Percentiles rank a stretch among this genome's conserved stretches.
Evolutionary conservation across 805 yeast species (phyloP).

Genomic region (Nakazawaea siamensis): DNA sequence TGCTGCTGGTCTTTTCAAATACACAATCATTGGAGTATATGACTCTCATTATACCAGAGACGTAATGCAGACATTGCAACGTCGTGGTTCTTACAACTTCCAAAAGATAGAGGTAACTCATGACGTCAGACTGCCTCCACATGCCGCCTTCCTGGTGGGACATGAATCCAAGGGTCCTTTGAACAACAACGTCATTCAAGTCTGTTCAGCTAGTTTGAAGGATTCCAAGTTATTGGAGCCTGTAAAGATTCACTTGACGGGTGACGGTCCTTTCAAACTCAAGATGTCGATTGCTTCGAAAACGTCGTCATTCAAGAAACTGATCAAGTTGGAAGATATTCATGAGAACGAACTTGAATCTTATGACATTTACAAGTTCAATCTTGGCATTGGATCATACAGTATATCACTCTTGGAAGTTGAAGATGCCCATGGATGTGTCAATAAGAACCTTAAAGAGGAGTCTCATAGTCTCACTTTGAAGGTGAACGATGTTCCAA

Average conservation of each 20-base stretch:
- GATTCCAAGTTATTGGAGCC: constrained; percentile 29
- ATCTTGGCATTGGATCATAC: constrained; percentile 65
- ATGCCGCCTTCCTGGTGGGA: constrained; percentile 23
- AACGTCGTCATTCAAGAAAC: constrained; percentile 43
- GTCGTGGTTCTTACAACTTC: constrained; percentile 16
- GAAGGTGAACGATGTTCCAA: constrained; percentile 71
- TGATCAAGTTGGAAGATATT: constrained; percentile 35
- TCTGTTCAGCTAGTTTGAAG: constrained; percentile 21
- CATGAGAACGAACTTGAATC: constrained; percentile 27
- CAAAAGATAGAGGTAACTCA: constrained; percentile 36
- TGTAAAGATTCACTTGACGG: constrained; percentile 47
- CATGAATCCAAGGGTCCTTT: background rate
- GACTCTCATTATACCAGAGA: constrained; percentile 53
- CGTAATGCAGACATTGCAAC: constrained; percentile 22
- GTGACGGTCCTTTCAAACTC: constrained; percentile 55
- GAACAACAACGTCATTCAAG: constrained; percentile 15
- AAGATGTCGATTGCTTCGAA: constrained; percentile 46
- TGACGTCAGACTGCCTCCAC: constrained; percentile 55
- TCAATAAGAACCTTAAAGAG: constrained; percentile 20
- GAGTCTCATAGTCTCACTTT: constrained; percentile 38
- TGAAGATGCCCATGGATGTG: constrained; percentile 66
- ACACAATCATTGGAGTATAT: constrained; percentile 50
- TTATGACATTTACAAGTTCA: constrained; percentile 30
- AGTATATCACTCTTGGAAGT: constrained; percentile 48
- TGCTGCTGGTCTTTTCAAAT: constrained; percentile 49